Base-by-base conservation (phyloP, 441 rosid genomes). In the Arabidopsis hybrid region DNA sequence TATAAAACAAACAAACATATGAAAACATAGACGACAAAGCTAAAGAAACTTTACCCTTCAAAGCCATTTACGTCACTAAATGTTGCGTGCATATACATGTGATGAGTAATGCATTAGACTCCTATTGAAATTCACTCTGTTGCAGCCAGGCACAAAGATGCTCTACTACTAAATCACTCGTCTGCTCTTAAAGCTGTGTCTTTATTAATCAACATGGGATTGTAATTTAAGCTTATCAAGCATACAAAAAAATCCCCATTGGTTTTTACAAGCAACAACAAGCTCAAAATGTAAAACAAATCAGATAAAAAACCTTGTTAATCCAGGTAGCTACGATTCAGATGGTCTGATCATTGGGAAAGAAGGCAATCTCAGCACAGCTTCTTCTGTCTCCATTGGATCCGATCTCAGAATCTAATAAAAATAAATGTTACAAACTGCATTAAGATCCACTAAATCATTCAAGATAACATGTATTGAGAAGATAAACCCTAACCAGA, bases 371-470 rank as follows among this genome's bases (percentile, higher is more conserved):
- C 86, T 82, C 59, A 93, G 79, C 77, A 91, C 89, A 11, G 95
- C 91, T 83, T 93, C 95, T 80, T 88, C 92, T 0, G 90, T 88
- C 80, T 89, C 95, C 67, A 86, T 84, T 7, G 92, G 98, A 64
- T 91, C 94, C 7, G 95, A 88, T 79, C 97, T 84, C 80, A 85
- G 66, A 17, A 93, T 87, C 97, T 93, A 73, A 49, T 8, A n/a
- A 32, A 5, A 32, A 6, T 29, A 31, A 0, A 31, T 12, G 2
- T 1, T 8, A 51, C 32, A 42, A 26, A 39, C 4, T 11, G 59
- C 59, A 53, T 29, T 29, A 29, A 8, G 21, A 34, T 57, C 26
- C 42, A 32, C 11, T 12, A 52, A 49, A 12, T 51, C 69, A 60
- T 56, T 31, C 34, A 67, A 67, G 11, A 50, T 13, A 51, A 17